Percentiles rank a stretch among this genome's conserved stretches.
Evolutionary conservation across 768 basidiomycete genomes (phyloP).

Genomic region (Phaeotremella fagi): DNA sequence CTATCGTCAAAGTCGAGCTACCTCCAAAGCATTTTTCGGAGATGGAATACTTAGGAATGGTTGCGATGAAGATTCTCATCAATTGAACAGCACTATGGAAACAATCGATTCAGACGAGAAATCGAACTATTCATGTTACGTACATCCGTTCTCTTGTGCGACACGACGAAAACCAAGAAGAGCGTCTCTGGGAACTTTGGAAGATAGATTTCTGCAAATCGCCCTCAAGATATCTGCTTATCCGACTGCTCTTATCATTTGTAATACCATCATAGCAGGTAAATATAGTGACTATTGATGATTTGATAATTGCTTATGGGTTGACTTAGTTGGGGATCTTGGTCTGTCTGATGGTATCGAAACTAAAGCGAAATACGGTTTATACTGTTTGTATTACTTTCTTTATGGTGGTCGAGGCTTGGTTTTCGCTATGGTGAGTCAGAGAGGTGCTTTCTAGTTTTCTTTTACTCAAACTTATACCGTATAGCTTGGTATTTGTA

Average conservation of each 20-base stretch:
- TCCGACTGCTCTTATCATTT: conserved; percentile 18
- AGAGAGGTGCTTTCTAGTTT: too few relatives aligned
- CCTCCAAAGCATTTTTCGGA: neutral
- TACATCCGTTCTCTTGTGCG: too few relatives aligned
- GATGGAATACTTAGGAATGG: neutral
- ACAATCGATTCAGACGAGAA: too few relatives aligned
- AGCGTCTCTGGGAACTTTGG: neutral
- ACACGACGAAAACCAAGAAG: neutral
- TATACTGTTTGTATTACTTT: neutral
- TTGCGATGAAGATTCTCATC: neutral
- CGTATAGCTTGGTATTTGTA: conserved; percentile 18
- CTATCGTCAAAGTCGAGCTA: neutral
- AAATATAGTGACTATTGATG: neutral
- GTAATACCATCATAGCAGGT: conserved; percentile 25
- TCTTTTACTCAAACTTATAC: too few relatives aligned
- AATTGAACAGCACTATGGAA: neutral
- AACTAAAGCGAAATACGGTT: neutral
- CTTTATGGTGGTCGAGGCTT: neutral
- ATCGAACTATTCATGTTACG: too few relatives aligned
- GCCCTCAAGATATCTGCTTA: conserved; percentile 24
- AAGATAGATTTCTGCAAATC: conserved; percentile 22
- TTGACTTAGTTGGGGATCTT: neutral
- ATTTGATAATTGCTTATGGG: neutral
- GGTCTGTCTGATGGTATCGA: neutral
- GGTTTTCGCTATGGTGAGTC: neutral